Evolutionary conservation across 345 rosid species (phyloP).

Genomic region (Leavenworthia alabamica): DNA sequence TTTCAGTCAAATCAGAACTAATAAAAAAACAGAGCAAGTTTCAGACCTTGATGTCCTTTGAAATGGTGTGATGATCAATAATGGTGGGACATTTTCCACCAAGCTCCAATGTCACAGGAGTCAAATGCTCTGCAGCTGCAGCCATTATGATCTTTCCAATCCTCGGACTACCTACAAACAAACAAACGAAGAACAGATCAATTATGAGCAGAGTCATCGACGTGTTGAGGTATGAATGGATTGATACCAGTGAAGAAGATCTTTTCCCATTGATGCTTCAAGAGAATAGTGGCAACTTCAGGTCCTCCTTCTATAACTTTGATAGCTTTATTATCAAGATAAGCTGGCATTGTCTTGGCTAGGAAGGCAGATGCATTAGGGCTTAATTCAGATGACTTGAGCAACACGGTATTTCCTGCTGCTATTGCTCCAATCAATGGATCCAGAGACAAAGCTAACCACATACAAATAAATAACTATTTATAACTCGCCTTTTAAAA

Average conservation of each 20-base stretch:
- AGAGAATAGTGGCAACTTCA: slow-evolving; percentile 48
- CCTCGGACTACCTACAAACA: slow-evolving; percentile 62
- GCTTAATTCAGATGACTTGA: slow-evolving; percentile 73
- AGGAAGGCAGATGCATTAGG: slow-evolving; percentile 60
- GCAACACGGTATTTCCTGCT: slow-evolving; percentile 74
- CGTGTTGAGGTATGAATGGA: background rate
- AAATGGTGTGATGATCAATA: slow-evolving; percentile 42
- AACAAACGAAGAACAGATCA: background rate
- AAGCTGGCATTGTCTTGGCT: slow-evolving; percentile 42
- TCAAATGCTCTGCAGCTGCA: slow-evolving; percentile 77
- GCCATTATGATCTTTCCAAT: slow-evolving; percentile 62
- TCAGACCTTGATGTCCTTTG: slow-evolving; percentile 48
- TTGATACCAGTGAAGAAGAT: slow-evolving; percentile 72
- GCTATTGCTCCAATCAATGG: slow-evolving; percentile 86
- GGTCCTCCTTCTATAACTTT: slow-evolving; percentile 63
- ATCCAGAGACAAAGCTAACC: slow-evolving; percentile 63
- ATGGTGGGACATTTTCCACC: slow-evolving; percentile 86
- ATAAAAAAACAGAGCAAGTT: background rate
- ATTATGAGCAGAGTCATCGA: background rate
- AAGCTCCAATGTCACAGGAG: slow-evolving; percentile 82
- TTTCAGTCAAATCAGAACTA: background rate
- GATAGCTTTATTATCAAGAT: slow-evolving; percentile 63
- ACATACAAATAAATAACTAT: background rate
- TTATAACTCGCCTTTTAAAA: background rate
- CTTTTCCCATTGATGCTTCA: slow-evolving; percentile 77